These are phyloP conservation scores for Komagataella mondaviorum DNA, from an alignment of 805 yeast species.

Conservation along the genomic window DNA sequence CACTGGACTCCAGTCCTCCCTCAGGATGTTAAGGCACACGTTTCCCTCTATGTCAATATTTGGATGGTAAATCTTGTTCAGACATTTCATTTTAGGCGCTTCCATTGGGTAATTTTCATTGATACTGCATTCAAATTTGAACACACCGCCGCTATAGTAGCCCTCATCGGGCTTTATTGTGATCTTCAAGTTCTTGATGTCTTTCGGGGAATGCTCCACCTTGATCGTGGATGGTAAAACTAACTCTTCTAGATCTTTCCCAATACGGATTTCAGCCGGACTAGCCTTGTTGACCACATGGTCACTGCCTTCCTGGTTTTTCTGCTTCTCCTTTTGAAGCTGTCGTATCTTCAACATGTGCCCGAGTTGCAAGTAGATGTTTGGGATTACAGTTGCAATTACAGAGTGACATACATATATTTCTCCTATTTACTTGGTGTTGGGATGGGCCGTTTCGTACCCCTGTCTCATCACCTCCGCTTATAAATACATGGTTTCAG, in stretches of 20 bases:
- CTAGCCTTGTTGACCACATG: conserved; percentile 4
- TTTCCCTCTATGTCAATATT: conserved; percentile 86
- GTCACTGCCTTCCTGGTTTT: not conserved
- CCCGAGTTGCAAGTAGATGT: not conserved
- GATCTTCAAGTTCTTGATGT: conserved; percentile 50
- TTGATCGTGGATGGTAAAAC: conserved; percentile 45
- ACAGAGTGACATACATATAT: too few species aligned
- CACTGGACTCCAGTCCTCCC: conserved; percentile 97
- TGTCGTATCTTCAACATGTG: conserved; percentile 15
- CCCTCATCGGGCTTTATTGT: conserved; percentile 59
- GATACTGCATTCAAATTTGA: conserved; percentile 53
- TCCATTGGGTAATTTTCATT: conserved; percentile 78
- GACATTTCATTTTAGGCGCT: conserved; percentile 74
- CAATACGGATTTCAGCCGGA: conserved; percentile 67
- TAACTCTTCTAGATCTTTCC: conserved; percentile 63
- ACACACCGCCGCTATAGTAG: conserved; percentile 52
- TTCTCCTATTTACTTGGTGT: not conserved
- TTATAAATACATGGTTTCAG: conserved; percentile 95
- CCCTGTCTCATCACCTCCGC: conserved; percentile 44
- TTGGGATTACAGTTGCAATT: too few species aligned
- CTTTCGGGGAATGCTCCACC: conserved; percentile 33
- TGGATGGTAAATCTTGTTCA: conserved; percentile 76
- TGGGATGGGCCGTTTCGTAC: not conserved
- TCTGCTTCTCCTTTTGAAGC: conserved; percentile 14
- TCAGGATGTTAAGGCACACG: conserved; percentile 76